Evolutionary conservation across 1,284 basidiomycete genomes (phyloP).

Genomic region (Hypsizygus ulmarius): DNA sequence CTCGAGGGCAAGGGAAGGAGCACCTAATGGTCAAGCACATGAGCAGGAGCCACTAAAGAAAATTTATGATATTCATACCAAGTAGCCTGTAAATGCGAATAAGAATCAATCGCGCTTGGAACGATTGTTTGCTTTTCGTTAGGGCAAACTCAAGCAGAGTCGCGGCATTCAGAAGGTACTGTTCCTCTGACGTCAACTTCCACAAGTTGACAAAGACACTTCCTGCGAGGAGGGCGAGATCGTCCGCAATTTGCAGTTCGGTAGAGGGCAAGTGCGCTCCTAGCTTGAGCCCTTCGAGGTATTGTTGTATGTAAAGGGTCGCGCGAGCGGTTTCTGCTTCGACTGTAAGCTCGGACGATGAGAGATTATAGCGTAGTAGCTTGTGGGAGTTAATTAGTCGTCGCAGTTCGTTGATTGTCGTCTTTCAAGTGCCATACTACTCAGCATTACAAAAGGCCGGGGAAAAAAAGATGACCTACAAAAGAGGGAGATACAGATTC

Average conservation of each 20-base stretch:
- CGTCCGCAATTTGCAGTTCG: constrained; percentile 86
- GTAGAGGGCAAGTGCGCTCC: constrained; percentile 67
- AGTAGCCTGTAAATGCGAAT: constrained; percentile 78
- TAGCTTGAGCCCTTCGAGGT: constrained; percentile 62
- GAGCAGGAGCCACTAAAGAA: constrained; percentile 1
- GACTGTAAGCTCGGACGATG: constrained; percentile 44
- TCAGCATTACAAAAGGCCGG: background rate
- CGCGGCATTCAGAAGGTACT: constrained; percentile 61
- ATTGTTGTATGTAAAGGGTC: constrained; percentile 53
- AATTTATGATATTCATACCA: constrained; percentile 42
- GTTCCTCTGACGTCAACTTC: constrained; percentile 50
- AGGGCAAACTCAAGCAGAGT: constrained; percentile 71
- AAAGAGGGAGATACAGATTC: constrained; percentile 43
- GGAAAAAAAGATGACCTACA: constrained; percentile 38
- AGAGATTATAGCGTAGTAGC: constrained; percentile 59
- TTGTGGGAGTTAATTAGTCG: constrained; percentile 72
- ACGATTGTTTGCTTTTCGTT: constrained; percentile 73
- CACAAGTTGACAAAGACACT: constrained; percentile 69
- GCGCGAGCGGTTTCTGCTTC: constrained; percentile 56
- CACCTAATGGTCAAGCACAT: constrained; percentile 42
- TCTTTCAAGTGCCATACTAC: constrained; percentile 32
- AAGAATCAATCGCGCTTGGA: constrained; percentile 70
- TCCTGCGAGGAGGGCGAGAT: constrained; percentile 73
- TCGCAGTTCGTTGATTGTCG: constrained; percentile 47
- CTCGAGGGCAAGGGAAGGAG: constrained; percentile 65